Conservation (phyloP, 23 red algal genomes). For the Gracilariopsis chorda region DNA sequence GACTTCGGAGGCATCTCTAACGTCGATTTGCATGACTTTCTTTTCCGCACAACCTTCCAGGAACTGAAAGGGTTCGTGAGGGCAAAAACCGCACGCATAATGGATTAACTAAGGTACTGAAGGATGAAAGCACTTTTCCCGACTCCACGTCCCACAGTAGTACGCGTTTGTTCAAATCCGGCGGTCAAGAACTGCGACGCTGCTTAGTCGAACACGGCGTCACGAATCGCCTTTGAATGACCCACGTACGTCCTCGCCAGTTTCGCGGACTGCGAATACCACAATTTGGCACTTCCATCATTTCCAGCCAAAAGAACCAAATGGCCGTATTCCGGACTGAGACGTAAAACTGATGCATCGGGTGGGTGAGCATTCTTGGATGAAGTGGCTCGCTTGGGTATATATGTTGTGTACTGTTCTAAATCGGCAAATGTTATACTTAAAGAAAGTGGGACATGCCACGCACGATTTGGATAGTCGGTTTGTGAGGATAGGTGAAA, state of each 20-base stretch:
- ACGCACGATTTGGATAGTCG: slow-evolving; percentile 35
- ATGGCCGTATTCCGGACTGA: slow-evolving; percentile 72
- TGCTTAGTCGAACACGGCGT: slow-evolving; percentile 49
- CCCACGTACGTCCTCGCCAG: slow-evolving; percentile 56
- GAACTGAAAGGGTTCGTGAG: slow-evolving; percentile 40
- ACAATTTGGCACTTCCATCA: slow-evolving; percentile 70
- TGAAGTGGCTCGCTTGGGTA: slow-evolving; percentile 27
- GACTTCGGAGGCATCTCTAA: slow-evolving; percentile 49
- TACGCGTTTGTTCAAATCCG: slow-evolving; percentile 64
- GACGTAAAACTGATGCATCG: slow-evolving; percentile 67
- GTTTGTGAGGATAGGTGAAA: slow-evolving; percentile 6
- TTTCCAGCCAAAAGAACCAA: slow-evolving; percentile 59
- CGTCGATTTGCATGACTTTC: slow-evolving; percentile 78
- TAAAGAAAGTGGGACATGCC: neutral
- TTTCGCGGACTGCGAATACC: slow-evolving; percentile 16
- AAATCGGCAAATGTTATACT: slow-evolving; percentile 35
- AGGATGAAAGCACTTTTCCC: slow-evolving; percentile 46
- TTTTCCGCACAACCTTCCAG: slow-evolving; percentile 74
- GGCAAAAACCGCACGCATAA: slow-evolving; percentile 45
- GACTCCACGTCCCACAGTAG: slow-evolving; percentile 88
- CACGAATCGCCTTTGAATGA: slow-evolving; percentile 67
- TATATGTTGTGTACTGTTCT: slow-evolving; percentile 53
- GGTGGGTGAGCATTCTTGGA: neutral
- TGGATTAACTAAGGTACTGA: neutral
- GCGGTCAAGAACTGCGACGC: slow-evolving; percentile 63